A percentile compares a stretch with the other conserved stretches of the same genome.
Evolutionary conservation across 2,329 filamentous ascomycete species (phyloP).

Genomic region (Fusarium siculi): DNA sequence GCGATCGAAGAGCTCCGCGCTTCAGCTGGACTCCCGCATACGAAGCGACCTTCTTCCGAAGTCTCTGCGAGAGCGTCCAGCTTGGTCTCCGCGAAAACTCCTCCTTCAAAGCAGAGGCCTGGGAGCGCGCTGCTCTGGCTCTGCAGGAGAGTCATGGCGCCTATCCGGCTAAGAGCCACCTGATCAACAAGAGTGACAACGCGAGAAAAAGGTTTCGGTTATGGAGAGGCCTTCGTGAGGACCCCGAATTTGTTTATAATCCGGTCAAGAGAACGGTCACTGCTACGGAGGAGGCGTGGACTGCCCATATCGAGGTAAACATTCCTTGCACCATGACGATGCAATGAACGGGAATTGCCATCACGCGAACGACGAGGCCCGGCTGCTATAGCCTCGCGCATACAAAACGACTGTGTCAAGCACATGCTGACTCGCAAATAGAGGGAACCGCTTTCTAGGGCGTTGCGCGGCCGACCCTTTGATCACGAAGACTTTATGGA

Average conservation of each 20-base stretch:
- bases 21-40: slow-evolving; percentile 70
- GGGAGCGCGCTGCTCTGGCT: slow-evolving; percentile 66
- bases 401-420: not conserved
- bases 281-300: slow-evolving; percentile 67
- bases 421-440: slow-evolving; percentile 45
- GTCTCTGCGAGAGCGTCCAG: slow-evolving; percentile 68
- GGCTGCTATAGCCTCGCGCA: not conserved
- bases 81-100: slow-evolving; percentile 66
- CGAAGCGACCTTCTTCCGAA: slow-evolving; percentile 70
- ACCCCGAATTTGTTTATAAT: slow-evolving; percentile 67
- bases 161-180: slow-evolving; percentile 68
- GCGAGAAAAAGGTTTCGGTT: slow-evolving; percentile 71
- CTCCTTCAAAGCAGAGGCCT: slow-evolving; percentile 71
- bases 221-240: slow-evolving; percentile 67
- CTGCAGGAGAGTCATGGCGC: slow-evolving; percentile 66
- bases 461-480: slow-evolving; percentile 66
- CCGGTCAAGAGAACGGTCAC: slow-evolving; percentile 61
- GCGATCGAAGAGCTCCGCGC: slow-evolving; percentile 59
- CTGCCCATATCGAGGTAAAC: slow-evolving; percentile 66
- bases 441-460: slow-evolving; percentile 68
- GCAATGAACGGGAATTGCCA: not conserved
- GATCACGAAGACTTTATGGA: slow-evolving; percentile 71
- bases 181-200: slow-evolving; percentile 73
- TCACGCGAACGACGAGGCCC: slow-evolving; percentile 9
- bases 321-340: slow-evolving; percentile 13